A percentile compares a stretch with the other conserved stretches of the same genome.
phyloP scores from a whole-genome alignment of 2,329 filamentous ascomycete genomes.

The Hansfordia pulvinata region DNA sequence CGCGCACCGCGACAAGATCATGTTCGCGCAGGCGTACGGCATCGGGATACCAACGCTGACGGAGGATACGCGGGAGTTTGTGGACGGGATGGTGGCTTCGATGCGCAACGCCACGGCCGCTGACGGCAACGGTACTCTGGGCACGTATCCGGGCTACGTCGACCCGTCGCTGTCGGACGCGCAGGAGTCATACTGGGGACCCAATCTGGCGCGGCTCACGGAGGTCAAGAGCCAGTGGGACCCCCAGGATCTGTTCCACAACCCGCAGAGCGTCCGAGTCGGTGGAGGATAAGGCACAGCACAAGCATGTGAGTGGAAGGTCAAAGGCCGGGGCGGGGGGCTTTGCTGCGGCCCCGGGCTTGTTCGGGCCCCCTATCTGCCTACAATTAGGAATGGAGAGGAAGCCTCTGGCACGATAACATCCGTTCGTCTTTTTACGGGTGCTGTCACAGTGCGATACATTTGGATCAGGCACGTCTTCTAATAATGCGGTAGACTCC shows the following conservation, averaged over 20 bases:
- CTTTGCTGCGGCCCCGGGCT: too few relatives aligned
- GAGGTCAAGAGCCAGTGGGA: constrained; percentile 38
- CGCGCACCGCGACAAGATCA: constrained; percentile 47
- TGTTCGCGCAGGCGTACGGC: constrained; percentile 51
- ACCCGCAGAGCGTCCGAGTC: constrained; percentile 44
- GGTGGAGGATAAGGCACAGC: too few relatives aligned
- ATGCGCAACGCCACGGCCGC: constrained; percentile 23
- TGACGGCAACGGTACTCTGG: too few relatives aligned
- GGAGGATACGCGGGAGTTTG: constrained; percentile 31
- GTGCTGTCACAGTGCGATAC: too few relatives aligned
- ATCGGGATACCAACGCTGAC: constrained; percentile 32
- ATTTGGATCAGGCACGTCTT: too few relatives aligned
- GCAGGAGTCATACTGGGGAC: constrained; percentile 40
- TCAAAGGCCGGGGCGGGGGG: too few relatives aligned
- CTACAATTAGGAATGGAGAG: too few relatives aligned
- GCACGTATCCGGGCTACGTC: constrained; percentile 51
- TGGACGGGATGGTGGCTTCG: constrained; percentile 33
- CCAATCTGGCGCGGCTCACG: constrained; percentile 31
- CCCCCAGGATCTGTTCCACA: constrained; percentile 39
- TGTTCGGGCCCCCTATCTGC: too few relatives aligned
- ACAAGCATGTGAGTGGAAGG: too few relatives aligned
- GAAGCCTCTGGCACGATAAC: too few relatives aligned
- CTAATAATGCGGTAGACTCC: too few relatives aligned
- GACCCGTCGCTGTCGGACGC: constrained; percentile 33
- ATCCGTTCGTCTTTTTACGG: too few relatives aligned